These are phyloP conservation scores for Fusarium sp. DNA, from an alignment of 2,329 filamentous ascomycete genomes.

Conservation along the genomic window DNA sequence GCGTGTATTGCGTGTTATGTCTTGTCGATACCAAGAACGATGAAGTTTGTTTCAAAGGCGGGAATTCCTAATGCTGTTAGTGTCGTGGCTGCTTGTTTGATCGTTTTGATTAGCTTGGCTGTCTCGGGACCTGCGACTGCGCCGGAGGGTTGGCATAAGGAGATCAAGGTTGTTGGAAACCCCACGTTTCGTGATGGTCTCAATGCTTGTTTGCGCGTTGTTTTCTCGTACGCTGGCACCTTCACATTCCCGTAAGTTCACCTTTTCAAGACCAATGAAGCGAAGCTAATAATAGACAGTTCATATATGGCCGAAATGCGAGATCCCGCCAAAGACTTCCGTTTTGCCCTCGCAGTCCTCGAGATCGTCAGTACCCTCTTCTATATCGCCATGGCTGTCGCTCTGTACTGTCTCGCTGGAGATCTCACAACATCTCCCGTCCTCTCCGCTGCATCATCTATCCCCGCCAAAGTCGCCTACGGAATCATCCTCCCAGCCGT, in stretches of 20 bases:
- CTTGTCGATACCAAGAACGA: constrained; percentile 33
- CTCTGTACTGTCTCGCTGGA: constrained; percentile 38
- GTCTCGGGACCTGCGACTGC: constrained; percentile 30
- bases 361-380: constrained; percentile 39
- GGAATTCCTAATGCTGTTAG: constrained; percentile 38
- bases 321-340: constrained; percentile 34
- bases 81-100: constrained; percentile 29
- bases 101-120: constrained; percentile 35
- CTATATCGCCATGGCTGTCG: constrained; percentile 38
- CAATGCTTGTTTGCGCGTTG: constrained; percentile 36
- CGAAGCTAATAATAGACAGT: background rate
- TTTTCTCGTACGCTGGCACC: constrained; percentile 42
- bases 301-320: constrained; percentile 43
- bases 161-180: constrained; percentile 32
- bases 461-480: constrained; percentile 42
- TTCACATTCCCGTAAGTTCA: constrained; percentile 37
- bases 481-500: constrained; percentile 40
- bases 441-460: constrained; percentile 31
- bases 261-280: accelerated
- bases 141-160: constrained; percentile 23
- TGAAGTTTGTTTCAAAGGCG: constrained; percentile 38
- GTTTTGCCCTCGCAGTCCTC: constrained; percentile 32
- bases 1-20: constrained; percentile 27
- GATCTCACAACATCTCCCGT: constrained; percentile 38
- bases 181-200: constrained; percentile 38